Conservation (phyloP, 2,329 filamentous ascomycete genomes). For the Alternaria metachromatica region DNA sequence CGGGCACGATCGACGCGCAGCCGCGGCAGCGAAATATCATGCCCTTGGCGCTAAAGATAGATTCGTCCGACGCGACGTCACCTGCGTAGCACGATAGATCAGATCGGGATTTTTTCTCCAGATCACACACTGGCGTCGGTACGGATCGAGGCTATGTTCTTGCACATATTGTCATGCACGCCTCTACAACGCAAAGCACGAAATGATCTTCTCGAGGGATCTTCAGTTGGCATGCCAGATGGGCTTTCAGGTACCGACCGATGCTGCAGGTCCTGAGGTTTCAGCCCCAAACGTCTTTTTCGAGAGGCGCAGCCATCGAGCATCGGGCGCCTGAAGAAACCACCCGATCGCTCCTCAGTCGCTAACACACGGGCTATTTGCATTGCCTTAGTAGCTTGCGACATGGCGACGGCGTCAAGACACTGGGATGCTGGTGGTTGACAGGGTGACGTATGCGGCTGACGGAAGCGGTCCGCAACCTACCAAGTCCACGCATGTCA, state of each 20-base stretch:
- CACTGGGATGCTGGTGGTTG: not conserved
- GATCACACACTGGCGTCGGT: not conserved
- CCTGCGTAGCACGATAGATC: not conserved
- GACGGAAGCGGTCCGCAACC: not conserved
- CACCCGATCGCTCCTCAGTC: not conserved
- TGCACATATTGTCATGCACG: not conserved
- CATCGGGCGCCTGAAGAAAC: not conserved
- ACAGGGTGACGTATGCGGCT: not conserved
- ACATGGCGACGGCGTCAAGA: not conserved
- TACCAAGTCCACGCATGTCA: not conserved
- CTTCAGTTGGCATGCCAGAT: not conserved
- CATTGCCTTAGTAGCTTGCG: not conserved
- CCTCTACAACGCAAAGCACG: not conserved
- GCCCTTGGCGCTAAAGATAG: slow-evolving; percentile 4
- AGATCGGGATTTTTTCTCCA: not conserved
- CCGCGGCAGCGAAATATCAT: not conserved
- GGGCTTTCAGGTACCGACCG: not conserved
- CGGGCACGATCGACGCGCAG: not conserved
- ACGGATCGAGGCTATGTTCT: not conserved
- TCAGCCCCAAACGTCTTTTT: slow-evolving; percentile 14
- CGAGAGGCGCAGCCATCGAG: not conserved
- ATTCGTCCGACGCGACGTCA: not conserved
- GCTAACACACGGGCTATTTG: not conserved
- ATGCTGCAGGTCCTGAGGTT: slow-evolving; percentile 3
- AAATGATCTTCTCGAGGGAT: not conserved